Evolutionary conservation across 306 rosid genomes (phyloP).

Genomic region (Quercus engelmannii): DNA sequence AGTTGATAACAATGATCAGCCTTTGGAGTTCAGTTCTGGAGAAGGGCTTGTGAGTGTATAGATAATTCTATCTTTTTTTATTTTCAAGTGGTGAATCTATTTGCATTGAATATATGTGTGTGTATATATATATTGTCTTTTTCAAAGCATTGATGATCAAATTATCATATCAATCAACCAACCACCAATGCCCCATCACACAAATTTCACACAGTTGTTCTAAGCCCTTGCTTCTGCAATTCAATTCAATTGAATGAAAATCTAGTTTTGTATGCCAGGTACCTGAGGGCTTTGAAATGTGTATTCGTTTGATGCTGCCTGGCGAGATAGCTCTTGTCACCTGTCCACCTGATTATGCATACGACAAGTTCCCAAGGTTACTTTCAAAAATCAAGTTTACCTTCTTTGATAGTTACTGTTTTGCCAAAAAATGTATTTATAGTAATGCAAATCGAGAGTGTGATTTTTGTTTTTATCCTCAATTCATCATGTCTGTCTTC

Average conservation of each 20-base stretch:
- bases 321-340: constrained; percentile 89
- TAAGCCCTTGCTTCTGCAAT: not conserved
- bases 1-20: constrained; percentile 79
- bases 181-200: constrained; percentile 1
- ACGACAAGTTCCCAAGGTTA: constrained; percentile 92
- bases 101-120: too few relatives aligned
- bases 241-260: not conserved
- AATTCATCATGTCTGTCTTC: not conserved
- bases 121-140: too few relatives aligned
- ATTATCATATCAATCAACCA: not conserved
- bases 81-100: too few relatives aligned
- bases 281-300: constrained; percentile 96
- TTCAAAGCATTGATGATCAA: not conserved
- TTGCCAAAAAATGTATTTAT: constrained; percentile 12
- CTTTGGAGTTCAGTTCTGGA: constrained; percentile 91
- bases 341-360: constrained; percentile 97
- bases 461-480: not conserved
- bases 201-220: not conserved
- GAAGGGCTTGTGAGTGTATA: constrained; percentile 88
- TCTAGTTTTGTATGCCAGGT: constrained; percentile 44
- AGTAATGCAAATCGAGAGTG: not conserved
- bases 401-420: not conserved
- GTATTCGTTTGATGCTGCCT: constrained; percentile 93
- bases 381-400: constrained; percentile 14
- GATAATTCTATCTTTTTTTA: constrained; percentile 9